phyloP scores from a whole-genome alignment of 2,329 filamentous ascomycete species.

The Exophiala phaeomuriformis region DNA sequence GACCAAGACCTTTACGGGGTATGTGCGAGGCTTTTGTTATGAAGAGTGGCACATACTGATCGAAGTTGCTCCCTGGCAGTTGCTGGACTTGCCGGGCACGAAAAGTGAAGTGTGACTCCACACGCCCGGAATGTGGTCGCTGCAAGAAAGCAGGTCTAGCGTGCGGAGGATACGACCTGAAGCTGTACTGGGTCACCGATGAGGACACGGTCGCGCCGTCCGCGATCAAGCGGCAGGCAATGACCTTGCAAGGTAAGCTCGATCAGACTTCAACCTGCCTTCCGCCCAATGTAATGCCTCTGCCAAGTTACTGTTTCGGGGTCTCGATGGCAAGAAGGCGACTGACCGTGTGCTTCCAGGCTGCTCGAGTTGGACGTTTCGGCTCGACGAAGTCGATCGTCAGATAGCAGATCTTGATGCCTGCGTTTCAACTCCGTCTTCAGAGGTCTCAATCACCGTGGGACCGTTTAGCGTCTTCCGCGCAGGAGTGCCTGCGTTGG shows the following conservation, averaged over 20 bases:
- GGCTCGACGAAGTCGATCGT: conserved; percentile 13
- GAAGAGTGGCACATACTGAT: neutral
- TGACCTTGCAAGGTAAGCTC: conserved; percentile 12
- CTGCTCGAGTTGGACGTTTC: conserved; percentile 6
- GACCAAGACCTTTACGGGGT: conserved; percentile 18
- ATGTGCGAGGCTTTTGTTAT: neutral
- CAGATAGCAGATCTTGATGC: conserved; percentile 13
- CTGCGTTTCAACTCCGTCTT: neutral
- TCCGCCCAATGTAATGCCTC: too few species aligned
- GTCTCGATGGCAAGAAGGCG: neutral
- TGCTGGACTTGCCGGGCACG: conserved; percentile 17
- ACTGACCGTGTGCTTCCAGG: conserved; percentile 1
- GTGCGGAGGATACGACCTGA: conserved; percentile 16
- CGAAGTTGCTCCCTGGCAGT: neutral
- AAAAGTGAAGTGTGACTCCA: conserved; percentile 17
- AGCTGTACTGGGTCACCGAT: conserved; percentile 17
- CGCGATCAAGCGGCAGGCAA: conserved; percentile 18
- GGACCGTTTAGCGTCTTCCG: conserved; percentile 12
- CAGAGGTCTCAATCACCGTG: neutral
- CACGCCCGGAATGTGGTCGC: conserved; percentile 7
- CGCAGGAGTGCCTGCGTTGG: neutral
- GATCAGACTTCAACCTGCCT: neutral
- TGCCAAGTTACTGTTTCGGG: neutral
- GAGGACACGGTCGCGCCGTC: conserved; percentile 16
- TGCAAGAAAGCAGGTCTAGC: conserved; percentile 7